Evolutionary conservation across 768 basidiomycete genomes (phyloP), one percentile per base, ranked within the genome.

Genomic region (Lactarius evosmus): DNA sequence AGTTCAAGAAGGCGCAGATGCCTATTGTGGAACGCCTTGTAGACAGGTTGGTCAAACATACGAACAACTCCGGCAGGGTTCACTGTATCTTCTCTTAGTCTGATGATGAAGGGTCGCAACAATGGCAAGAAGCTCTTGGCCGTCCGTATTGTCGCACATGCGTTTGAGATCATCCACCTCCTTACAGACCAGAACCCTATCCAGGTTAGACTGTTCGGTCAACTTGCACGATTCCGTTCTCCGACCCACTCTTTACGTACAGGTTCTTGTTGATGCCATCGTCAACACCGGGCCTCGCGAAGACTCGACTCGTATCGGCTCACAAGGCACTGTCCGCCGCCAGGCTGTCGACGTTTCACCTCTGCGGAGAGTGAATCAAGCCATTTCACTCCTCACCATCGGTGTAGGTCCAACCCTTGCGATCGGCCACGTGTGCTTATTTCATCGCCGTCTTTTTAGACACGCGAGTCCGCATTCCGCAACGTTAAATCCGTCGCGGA

Each of bases 101-200:
- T 99, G 76, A 99, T 99, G 97, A 99, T 99, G 97, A 97, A 98
- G 82, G 97, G 97, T 66, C 95, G 97, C 79, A 99, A 98, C 88
- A 98, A 95, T 81, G 97, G 97, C 75, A 98, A 98, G 84, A 98
- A 98, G 81, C 88, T 98, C 76, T 80, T 99, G 78, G 89, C 97
- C 73, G 93, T 99, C 78, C 94, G 97, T 79, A 99, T 99, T 73
- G 97, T 99, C 74, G 92, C 94, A 65, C 97, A 99, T 78, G 92
- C 97, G 38, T 99, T 99, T 77, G 97, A 99, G 82, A 95, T 99
- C 77, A 95, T 98, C 81, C 91, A 98, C 83, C 94, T 99, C 77
- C 91, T 99, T 78, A 94, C 93, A 72, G 97, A 99, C 86, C 95
- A 96, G 81, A 99, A 99, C 84, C 97, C 97, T 67, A 95, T 99